Evolutionary conservation across 306 rosid species (phyloP), one percentile per base, ranked within the genome.

Genomic region (Ochetophila trinervis): DNA sequence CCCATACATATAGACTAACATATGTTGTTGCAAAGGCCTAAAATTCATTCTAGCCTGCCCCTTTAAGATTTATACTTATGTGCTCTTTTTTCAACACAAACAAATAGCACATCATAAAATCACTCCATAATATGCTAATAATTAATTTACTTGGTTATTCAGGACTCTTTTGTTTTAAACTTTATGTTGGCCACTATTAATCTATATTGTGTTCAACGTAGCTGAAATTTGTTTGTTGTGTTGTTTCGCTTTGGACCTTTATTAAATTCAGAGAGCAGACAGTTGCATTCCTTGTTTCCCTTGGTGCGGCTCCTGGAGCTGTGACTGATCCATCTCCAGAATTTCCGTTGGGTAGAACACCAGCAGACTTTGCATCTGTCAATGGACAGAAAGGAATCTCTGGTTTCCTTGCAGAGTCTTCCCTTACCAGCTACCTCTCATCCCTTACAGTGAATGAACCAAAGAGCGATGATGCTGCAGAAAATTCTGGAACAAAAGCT

Each of bases 361-460:
- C 97, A 18, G 86, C 95, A 16, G 97, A 91, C 62, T 86, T 91
- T 52, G 97, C 97, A 48, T 88, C 90, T 75, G 64, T n/a, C 24
- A 86, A 74, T 3, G 87, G 91, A 40, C 91, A 91, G 76, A 91
- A 91, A 76, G 97, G 97, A 64, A 83, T 91, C 47, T 77, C 97
- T 53, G 97, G 97, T 66, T 88, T 87, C 68, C 85, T 91, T 52
- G 97, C 89, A 0, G 97, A 91, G 79, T 74, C 82, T 58, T 74
- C 80, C 34, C 71, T 91, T 84, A 86, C 89, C 48, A 70, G 74
- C 60, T 79, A 75, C 57, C 84, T 91, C 13, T 56, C 52, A 19
- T 72, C 83, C 60, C 86, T 90, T 60, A 67, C 76, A 45, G 53
- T 90, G 88, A 80, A 68, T 55, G 97, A 87, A 48, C 20, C 62